phyloP scores from a whole-genome alignment of 1,284 basidiomycete species.

The Puccinia sorghi region DNA sequence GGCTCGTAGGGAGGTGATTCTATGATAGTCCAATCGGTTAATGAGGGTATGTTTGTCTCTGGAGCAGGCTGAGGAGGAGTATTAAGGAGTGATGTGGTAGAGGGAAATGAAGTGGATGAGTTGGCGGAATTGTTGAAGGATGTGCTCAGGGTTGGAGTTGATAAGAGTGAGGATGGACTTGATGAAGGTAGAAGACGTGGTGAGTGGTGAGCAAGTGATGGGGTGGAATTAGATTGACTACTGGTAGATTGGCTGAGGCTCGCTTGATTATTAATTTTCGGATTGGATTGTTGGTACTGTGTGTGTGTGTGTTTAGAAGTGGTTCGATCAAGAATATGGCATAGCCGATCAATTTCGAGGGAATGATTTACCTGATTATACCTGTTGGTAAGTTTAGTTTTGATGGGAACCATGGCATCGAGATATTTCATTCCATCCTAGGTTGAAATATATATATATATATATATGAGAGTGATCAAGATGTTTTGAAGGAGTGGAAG shows the following conservation, averaged over 20 bases:
- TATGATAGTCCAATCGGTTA: conserved; percentile 13
- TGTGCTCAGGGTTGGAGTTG: background rate
- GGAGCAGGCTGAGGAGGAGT: conserved; percentile 1
- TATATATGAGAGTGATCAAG: background rate
- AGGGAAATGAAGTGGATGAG: background rate
- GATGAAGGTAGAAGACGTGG: background rate
- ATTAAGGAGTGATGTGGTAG: background rate
- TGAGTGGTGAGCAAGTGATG: background rate
- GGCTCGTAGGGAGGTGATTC: background rate
- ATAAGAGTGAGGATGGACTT: conserved; percentile 4
- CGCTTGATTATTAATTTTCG: background rate
- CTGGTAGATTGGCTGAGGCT: background rate
- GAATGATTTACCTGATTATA: background rate
- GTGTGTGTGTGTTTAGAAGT: background rate
- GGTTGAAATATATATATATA: background rate
- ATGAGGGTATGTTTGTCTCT: background rate
- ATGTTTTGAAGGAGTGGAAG: background rate
- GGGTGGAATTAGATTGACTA: background rate
- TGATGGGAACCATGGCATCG: conserved; percentile 10
- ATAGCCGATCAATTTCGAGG: background rate
- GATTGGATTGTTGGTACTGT: background rate
- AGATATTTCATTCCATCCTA: conserved; percentile 29
- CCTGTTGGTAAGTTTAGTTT: background rate
- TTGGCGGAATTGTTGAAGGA: background rate
- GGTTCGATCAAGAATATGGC: background rate